Conservation (phyloP, 441 rosid species). For the Raphanus hybrid region DNA sequence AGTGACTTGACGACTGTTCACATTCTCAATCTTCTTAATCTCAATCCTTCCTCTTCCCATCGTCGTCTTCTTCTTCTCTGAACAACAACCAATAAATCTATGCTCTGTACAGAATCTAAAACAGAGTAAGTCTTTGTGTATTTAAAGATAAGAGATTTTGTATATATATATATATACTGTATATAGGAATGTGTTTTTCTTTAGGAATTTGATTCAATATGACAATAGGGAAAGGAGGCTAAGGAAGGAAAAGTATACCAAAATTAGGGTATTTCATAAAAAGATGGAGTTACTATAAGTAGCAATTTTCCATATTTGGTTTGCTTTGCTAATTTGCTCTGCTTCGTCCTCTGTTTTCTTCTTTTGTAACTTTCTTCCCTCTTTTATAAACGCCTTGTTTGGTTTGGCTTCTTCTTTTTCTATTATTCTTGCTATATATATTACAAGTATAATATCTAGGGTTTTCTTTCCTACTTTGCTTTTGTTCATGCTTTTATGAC, state of each 20-base stretch:
- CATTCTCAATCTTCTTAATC: constrained; percentile 92
- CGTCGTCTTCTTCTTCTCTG: constrained; percentile 12
- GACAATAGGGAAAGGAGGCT: constrained; percentile 36
- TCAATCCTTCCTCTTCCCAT: constrained; percentile 97
- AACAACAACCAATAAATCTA: neutral
- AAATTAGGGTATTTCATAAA: constrained; percentile 41
- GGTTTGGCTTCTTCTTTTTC: neutral
- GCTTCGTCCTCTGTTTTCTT: constrained; percentile 36
- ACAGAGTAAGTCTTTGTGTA: constrained; percentile 14
- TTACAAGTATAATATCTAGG: neutral
- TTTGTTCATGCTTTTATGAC: constrained; percentile 18
- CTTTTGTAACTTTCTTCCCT: constrained; percentile 35
- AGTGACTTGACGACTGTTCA: constrained; percentile 96
- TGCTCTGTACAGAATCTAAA: neutral
- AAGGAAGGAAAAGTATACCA: constrained; percentile 39
- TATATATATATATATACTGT: constrained; percentile 34
- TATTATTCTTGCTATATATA: neutral
- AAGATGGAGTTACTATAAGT: constrained; percentile 43
- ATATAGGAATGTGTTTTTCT: constrained; percentile 20
- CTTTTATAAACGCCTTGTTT: constrained; percentile 36
- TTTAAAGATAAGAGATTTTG: neutral
- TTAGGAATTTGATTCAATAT: constrained; percentile 26
- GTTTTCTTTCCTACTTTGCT: constrained; percentile 4
- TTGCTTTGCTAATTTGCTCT: constrained; percentile 38
- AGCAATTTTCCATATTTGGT: constrained; percentile 44